phyloP scores from a whole-genome alignment of 208 protist species.

The Wallacemonas sp. region DNA sequence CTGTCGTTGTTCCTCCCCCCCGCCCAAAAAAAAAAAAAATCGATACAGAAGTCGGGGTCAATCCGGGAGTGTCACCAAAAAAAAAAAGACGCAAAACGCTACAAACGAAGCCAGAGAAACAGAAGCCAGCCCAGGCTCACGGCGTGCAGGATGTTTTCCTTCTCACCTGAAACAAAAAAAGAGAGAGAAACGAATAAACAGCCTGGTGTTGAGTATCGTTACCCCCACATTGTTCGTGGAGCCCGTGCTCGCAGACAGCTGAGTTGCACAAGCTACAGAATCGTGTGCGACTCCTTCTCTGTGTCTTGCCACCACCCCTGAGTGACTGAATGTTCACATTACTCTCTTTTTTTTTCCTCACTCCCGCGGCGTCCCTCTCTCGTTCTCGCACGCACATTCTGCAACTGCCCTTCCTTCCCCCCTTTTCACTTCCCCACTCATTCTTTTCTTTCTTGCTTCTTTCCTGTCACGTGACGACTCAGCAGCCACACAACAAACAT shows the following conservation, averaged over 20 bases:
- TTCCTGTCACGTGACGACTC: neutral
- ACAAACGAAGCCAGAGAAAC: neutral
- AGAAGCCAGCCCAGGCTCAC: too few species aligned
- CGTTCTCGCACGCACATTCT: too few species aligned
- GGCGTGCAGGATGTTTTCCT: neutral
- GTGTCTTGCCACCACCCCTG: neutral
- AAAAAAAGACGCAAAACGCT: too few species aligned
- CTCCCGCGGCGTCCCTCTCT: too few species aligned
- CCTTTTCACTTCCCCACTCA: neutral
- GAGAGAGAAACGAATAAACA: neutral
- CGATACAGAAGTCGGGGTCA: neutral
- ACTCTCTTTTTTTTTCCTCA: conserved; percentile 16
- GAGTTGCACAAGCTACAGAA: neutral
- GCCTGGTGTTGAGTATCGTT: neutral
- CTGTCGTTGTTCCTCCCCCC: neutral
- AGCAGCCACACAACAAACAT: neutral
- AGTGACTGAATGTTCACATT: neutral
- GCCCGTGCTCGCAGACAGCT: too few species aligned
- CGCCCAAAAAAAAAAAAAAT: neutral
- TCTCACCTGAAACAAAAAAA: neutral
- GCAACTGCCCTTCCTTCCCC: neutral
- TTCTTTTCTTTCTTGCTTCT: conserved; percentile 16
- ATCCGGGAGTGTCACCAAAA: neutral
- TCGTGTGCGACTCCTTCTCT: neutral
- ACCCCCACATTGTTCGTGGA: too few species aligned